These are phyloP conservation scores for Aurinia saxatilis DNA, from an alignment of 345 rosid species.

Conservation along the genomic window DNA sequence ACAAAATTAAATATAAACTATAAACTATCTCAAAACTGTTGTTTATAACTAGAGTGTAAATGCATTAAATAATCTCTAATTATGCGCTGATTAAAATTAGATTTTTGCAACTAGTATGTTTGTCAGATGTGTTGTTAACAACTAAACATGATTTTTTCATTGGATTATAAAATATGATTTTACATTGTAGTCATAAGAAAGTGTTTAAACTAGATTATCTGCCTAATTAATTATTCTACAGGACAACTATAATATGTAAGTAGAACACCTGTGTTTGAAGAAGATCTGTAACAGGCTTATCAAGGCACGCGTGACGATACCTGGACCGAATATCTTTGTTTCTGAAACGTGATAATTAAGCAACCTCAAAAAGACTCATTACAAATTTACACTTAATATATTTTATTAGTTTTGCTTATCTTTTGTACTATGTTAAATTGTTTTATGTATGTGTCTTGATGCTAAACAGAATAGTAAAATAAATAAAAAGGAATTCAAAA, in stretches of 20 bases:
- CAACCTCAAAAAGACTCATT: slow-evolving; percentile 19
- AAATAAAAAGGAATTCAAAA: neutral
- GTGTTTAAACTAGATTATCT: too few relatives aligned
- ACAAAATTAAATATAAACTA: neutral
- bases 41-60: too few relatives aligned
- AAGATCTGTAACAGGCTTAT: slow-evolving; percentile 9
- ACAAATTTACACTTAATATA: neutral
- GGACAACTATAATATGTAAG: slow-evolving; percentile 10
- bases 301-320: slow-evolving; percentile 23
- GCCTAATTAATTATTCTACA: neutral
- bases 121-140: too few relatives aligned
- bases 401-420: slow-evolving; percentile 3
- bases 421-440: neutral
- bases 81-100: too few relatives aligned
- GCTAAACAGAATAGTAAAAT: neutral
- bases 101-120: too few relatives aligned
- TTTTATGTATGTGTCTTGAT: neutral
- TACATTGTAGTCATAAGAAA: too few relatives aligned
- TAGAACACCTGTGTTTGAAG: slow-evolving; percentile 16
- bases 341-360: slow-evolving; percentile 22
- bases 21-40: too few relatives aligned
- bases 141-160: too few relatives aligned
- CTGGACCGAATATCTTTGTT: slow-evolving; percentile 14
- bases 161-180: too few relatives aligned
- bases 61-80: too few relatives aligned